phyloP scores from a whole-genome alignment of 208 protist species.

The Acanthamoeba castellanii region DNA sequence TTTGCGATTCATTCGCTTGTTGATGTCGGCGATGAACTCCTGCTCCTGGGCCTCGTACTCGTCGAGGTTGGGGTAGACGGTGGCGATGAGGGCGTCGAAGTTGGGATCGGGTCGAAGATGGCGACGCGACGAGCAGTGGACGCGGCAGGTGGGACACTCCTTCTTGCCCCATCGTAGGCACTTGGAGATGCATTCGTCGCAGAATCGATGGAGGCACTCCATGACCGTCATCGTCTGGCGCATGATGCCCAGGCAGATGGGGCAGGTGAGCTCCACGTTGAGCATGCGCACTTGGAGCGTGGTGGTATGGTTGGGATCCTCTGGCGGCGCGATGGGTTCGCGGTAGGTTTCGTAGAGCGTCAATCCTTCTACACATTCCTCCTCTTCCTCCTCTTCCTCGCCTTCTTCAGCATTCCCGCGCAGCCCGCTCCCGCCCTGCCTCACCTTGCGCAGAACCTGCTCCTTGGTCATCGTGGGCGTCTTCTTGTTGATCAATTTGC shows the following conservation, averaged over 20 bases:
- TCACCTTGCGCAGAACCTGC: background rate
- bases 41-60: constrained; percentile 69
- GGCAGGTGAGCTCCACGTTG: constrained; percentile 79
- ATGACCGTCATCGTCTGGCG: constrained; percentile 76
- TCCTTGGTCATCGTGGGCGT: constrained; percentile 19
- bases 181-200: constrained; percentile 77
- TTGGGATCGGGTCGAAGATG: constrained; percentile 58
- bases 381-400: background rate
- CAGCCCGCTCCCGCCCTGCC: background rate
- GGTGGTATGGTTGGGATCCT: constrained; percentile 40
- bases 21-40: constrained; percentile 69
- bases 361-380: constrained; percentile 9
- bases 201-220: constrained; percentile 81
- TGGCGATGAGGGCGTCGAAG: constrained; percentile 77
- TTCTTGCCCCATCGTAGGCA: constrained; percentile 51
- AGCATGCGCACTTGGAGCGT: constrained; percentile 57
- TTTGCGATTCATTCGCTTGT: constrained; percentile 49
- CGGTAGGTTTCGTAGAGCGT: constrained; percentile 48
- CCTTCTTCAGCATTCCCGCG: background rate
- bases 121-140: constrained; percentile 72
- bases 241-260: constrained; percentile 80
- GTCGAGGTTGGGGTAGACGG: constrained; percentile 77
- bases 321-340: background rate
- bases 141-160: constrained; percentile 78
- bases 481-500: constrained; percentile 45